Evolutionary conservation across 2,329 filamentous ascomycete species (phyloP).

Genomic region (Monosporascus sp.): DNA sequence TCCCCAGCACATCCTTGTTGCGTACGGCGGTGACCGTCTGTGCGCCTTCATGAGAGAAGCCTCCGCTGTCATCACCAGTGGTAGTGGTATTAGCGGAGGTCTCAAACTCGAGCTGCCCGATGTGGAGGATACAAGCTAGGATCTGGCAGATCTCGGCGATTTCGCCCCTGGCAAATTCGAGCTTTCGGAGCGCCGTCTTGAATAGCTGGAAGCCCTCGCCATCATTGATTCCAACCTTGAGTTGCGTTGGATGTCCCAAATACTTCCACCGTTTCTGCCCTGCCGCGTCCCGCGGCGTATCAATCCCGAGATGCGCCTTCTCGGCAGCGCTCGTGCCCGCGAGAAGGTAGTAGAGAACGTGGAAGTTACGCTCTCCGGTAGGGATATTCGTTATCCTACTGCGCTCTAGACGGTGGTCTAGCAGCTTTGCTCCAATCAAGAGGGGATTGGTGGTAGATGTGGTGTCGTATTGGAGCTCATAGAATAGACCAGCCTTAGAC

Average conservation of each 20-base stretch:
- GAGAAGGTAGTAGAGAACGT: conserved; percentile 90
- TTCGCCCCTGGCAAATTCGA: conserved; percentile 88
- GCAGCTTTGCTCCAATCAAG: conserved; percentile 86
- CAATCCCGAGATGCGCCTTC: conserved; percentile 73
- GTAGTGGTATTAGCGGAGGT: conserved; percentile 74
- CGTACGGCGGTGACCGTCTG: conserved; percentile 81
- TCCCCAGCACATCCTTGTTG: conserved; percentile 84
- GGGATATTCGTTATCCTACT: conserved; percentile 89
- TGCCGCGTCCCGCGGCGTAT: conserved; percentile 35
- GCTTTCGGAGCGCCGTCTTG: conserved; percentile 88
- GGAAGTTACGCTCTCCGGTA: conserved; percentile 94
- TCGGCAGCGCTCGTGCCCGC: conserved; percentile 88
- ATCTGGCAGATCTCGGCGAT: conserved; percentile 97
- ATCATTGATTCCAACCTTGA: conserved; percentile 97
- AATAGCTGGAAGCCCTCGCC: conserved; percentile 94
- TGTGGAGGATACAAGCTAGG: conserved; percentile 89
- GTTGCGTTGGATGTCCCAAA: conserved; percentile 89
- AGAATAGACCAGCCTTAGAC: conserved; percentile 91
- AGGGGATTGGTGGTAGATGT: conserved; percentile 77
- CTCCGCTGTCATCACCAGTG: conserved; percentile 84
- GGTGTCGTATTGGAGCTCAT: conserved; percentile 95
- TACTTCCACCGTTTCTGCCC: conserved; percentile 86
- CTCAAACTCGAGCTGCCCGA: conserved; percentile 93
- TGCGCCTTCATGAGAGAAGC: conserved; percentile 91
- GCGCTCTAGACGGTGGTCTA: conserved; percentile 88